Evolutionary conservation across 306 rosid genomes (phyloP).

Genomic region (Astragalus membranaceus): DNA sequence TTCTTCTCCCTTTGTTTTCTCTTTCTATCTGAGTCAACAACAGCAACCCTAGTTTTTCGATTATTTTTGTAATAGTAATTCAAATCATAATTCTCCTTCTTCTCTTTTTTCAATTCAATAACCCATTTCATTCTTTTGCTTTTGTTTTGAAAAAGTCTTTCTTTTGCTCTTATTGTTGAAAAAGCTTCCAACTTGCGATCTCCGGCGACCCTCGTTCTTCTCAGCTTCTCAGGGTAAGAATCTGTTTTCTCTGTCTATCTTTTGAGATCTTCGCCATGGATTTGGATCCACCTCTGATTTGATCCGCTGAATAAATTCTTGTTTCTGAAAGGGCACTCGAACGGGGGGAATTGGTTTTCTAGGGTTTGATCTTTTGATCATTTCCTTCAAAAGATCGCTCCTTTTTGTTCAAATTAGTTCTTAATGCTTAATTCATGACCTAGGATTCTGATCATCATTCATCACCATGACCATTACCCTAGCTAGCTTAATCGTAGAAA

Average conservation of each 20-base stretch:
- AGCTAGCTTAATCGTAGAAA: slow-evolving; percentile 22
- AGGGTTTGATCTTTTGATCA: slow-evolving; percentile 2
- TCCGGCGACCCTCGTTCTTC: neutral
- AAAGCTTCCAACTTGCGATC: neutral
- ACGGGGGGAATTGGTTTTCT: slow-evolving; percentile 20
- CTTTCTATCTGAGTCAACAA: slow-evolving; percentile 9
- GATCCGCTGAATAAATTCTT: neutral
- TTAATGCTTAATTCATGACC: slow-evolving; percentile 19
- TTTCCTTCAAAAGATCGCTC: slow-evolving; percentile 9
- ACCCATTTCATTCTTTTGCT: no score
- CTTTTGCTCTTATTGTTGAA: neutral
- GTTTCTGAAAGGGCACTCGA: neutral
- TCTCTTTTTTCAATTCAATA: slow-evolving; percentile 3
- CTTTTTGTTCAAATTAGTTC: neutral
- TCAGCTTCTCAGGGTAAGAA: slow-evolving; percentile 20
- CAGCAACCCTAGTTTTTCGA: neutral
- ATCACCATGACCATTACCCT: neutral
- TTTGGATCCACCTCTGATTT: slow-evolving; percentile 14
- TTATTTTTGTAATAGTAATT: no score
- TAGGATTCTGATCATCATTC: neutral
- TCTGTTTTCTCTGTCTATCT: neutral
- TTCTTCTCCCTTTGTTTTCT: neutral
- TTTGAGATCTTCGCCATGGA: neutral
- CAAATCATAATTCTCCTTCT: neutral
- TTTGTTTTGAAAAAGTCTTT: no score